Percentiles rank a stretch among this genome's conserved stretches.
These are phyloP conservation scores for Epichloe scottii DNA, from an alignment of 2,329 filamentous ascomycete genomes.

Conservation along the genomic window DNA sequence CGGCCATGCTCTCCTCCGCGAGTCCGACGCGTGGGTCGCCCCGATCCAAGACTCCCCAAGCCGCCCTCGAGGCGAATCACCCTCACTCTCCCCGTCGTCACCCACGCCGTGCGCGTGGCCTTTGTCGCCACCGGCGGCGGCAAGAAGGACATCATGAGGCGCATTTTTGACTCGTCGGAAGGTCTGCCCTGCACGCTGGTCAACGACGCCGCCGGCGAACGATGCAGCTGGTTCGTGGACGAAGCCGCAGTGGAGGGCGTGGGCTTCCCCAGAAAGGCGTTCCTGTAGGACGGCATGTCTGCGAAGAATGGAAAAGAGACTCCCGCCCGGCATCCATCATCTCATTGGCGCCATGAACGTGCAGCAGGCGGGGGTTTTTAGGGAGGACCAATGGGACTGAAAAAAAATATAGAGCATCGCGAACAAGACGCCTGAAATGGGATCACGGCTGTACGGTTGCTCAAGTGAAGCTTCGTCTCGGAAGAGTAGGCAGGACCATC, in stretches of 20 bases:
- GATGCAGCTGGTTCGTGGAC: constrained; percentile 93
- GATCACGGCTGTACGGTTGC: too few relatives aligned
- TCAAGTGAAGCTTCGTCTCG: too few relatives aligned
- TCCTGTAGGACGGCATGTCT: constrained; percentile 25
- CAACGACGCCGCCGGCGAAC: constrained; percentile 71
- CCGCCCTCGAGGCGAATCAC: constrained; percentile 85
- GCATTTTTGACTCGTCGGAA: constrained; percentile 74
- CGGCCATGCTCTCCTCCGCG: constrained; percentile 72
- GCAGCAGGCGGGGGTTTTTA: background rate
- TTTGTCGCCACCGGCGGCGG: constrained; percentile 83
- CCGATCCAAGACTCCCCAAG: constrained; percentile 92
- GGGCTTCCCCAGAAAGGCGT: constrained; percentile 62
- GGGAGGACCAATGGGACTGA: background rate
- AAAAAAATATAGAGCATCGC: too few relatives aligned
- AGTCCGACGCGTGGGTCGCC: constrained; percentile 83
- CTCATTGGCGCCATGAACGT: background rate
- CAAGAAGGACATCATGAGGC: constrained; percentile 86
- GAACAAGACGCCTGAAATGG: too few relatives aligned
- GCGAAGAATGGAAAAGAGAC: background rate
- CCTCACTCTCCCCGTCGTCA: constrained; percentile 80
- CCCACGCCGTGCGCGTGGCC: constrained; percentile 71
- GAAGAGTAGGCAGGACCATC: too few relatives aligned
- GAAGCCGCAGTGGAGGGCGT: constrained; percentile 76
- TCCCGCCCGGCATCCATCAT: background rate
- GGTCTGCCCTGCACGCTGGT: constrained; percentile 72